phyloP scores from a whole-genome alignment of 2,329 filamentous ascomycete species.

The Cercospora sp. region DNA sequence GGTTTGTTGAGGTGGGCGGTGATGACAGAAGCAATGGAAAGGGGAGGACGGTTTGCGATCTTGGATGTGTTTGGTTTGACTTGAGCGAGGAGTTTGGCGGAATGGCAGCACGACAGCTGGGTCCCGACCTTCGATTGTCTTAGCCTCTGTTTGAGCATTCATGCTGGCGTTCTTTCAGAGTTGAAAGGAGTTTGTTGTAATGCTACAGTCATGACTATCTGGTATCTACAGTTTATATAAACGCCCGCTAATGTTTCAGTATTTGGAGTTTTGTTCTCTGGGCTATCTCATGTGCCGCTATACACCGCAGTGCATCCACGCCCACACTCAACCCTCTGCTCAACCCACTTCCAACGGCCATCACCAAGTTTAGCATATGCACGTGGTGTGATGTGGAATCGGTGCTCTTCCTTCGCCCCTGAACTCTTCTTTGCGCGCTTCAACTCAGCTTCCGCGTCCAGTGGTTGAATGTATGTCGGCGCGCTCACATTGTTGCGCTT shows the following conservation, averaged over 20 bases:
- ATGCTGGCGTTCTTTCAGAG: background rate
- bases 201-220: background rate
- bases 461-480: constrained; percentile 75
- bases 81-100: background rate
- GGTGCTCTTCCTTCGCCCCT: constrained; percentile 63
- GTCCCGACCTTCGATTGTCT: background rate
- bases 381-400: constrained; percentile 78
- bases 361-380: constrained; percentile 66
- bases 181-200: background rate
- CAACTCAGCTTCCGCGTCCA: constrained; percentile 65
- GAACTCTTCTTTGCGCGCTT: constrained; percentile 62
- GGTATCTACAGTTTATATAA: background rate
- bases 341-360: constrained; percentile 70
- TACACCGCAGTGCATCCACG: constrained; percentile 80
- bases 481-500: constrained; percentile 76
- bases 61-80: background rate
- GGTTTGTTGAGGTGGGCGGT: background rate
- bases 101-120: background rate
- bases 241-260: background rate
- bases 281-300: constrained; percentile 22
- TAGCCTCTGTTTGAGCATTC: background rate
- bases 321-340: constrained; percentile 88
- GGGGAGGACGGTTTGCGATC: background rate
- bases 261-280: background rate
- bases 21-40: background rate